Evolutionary conservation across 108 stramenopile species (phyloP).

Genomic region (Skeletonema potamos): DNA sequence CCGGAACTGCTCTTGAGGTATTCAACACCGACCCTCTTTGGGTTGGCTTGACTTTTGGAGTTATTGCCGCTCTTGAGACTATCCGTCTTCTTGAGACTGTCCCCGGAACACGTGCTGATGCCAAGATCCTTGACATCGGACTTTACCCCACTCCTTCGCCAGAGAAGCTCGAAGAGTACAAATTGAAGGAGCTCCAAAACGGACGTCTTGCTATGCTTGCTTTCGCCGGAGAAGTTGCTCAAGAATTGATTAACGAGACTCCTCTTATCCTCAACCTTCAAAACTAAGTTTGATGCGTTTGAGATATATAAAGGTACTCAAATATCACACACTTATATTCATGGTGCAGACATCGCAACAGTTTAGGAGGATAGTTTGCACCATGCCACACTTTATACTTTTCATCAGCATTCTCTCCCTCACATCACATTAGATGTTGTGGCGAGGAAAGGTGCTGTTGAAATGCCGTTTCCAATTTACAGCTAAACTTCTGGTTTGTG

Average conservation of each 20-base stretch:
- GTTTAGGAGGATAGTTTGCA: background rate
- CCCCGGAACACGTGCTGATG: constrained; percentile 34
- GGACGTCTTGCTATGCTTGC: constrained; percentile 85
- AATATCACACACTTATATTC: background rate
- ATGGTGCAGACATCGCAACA: background rate
- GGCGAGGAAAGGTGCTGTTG: background rate
- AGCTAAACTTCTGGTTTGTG: constrained; percentile 10
- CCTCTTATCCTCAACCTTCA: constrained; percentile 43
- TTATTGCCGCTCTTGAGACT: constrained; percentile 45
- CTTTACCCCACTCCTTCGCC: constrained; percentile 56
- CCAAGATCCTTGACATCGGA: constrained; percentile 38
- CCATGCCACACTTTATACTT: background rate
- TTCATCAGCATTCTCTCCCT: background rate
- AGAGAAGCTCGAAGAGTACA: constrained; percentile 67
- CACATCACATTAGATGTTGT: background rate
- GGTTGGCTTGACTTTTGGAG: constrained; percentile 54
- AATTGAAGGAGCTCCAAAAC: constrained; percentile 79
- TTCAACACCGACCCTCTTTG: constrained; percentile 46
- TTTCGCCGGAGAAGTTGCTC: constrained; percentile 73
- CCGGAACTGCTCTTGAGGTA: constrained; percentile 40
- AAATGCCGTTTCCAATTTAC: background rate
- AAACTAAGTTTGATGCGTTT: constrained; percentile 9
- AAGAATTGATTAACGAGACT: constrained; percentile 49
- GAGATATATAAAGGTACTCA: background rate
- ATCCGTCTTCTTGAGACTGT: constrained; percentile 42